Evolutionary conservation across 225 moss, liverwort and hornwort genomes (phyloP), one percentile per base, ranked within the genome.

Genomic region (Polytrichum commune): DNA sequence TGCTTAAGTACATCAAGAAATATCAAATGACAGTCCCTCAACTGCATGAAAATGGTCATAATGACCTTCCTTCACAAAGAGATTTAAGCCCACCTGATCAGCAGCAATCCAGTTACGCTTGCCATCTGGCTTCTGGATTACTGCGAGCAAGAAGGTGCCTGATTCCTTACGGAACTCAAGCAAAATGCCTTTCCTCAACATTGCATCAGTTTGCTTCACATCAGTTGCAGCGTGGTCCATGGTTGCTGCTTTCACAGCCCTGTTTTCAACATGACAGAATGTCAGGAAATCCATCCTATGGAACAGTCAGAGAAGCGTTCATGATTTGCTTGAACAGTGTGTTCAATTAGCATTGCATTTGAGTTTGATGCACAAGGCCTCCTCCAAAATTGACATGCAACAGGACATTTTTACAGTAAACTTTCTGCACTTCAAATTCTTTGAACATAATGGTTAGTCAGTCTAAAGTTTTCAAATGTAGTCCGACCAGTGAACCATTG

Each of bases 21-120:
- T 61, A 7, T 61, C 22, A 61, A 23, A 26, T 13, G 60, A 61
- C 70, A 60, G 25, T 70, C 27, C n/a, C 18, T 55, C 23, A 24
- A 22, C 29, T 23, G 19, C 55, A 26, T 27, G 28, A 13, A 27
- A 33, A 18, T 22, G 23, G 7, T 53, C 26, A 30, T 28, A 65
- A 38, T 24, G 20, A 54, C 29, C 55, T 53, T 63, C 7, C 5
- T 29, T 27, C 27, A 63, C 25, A 63, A 63, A 27, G 63, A 29
- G 5, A 27, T 1, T 63, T 23, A 27, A 61, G 80, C 80, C 81
- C 74, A 91, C 97, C 97, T 94, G 92, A 75, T 98, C 97, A 23
- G 83, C 73, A 61, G 90, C 97, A 78, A 83, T 75, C 97, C 97
- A 98, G 70, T 88, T 98, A 69, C 72, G 85, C 91, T 94, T 98